Percentiles rank a stretch among this genome's conserved stretches.
These are phyloP conservation scores for Saturnispora sanitii DNA, from an alignment of 805 yeast genomes.

Conservation along the genomic window DNA sequence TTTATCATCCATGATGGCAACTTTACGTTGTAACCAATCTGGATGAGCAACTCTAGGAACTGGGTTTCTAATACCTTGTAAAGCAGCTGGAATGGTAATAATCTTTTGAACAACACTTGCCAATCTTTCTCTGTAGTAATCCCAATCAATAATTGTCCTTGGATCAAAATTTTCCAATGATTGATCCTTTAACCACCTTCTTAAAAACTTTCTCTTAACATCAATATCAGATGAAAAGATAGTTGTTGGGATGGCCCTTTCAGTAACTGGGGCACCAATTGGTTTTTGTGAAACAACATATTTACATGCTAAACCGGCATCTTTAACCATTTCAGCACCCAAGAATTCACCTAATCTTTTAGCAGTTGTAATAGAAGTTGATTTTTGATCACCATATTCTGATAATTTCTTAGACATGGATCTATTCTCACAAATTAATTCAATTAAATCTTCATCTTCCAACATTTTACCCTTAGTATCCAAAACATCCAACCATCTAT, in stretches of 20 bases:
- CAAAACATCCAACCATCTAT: slow-evolving; percentile 90
- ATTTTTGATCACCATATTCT: slow-evolving; percentile 84
- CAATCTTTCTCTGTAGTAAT: slow-evolving; percentile 78
- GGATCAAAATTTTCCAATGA: slow-evolving; percentile 76
- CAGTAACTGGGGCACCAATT: slow-evolving; percentile 80
- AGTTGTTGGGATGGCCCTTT: slow-evolving; percentile 93
- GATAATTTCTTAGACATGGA: slow-evolving; percentile 86
- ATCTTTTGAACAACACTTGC: slow-evolving; percentile 92
- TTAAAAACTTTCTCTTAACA: slow-evolving; percentile 62
- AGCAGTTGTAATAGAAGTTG: slow-evolving; percentile 95
- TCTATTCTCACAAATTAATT: slow-evolving; percentile 90
- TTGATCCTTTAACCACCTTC: slow-evolving; percentile 82
- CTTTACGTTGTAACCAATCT: slow-evolving; percentile 71
- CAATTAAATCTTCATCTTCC: slow-evolving; percentile 90
- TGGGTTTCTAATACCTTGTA: slow-evolving; percentile 80
- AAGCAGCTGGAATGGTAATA: slow-evolving; percentile 94
- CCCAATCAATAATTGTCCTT: slow-evolving; percentile 86
- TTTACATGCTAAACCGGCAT: slow-evolving; percentile 91
- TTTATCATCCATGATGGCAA: slow-evolving; percentile 51
- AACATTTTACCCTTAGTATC: slow-evolving; percentile 79
- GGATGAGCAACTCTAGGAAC: slow-evolving; percentile 94
- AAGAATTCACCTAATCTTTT: slow-evolving; percentile 85
- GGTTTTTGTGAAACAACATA: slow-evolving; percentile 85
- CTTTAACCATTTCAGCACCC: slow-evolving; percentile 94
- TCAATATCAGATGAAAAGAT: slow-evolving; percentile 76